A percentile compares a stretch with the other conserved stretches of the same genome.
These are phyloP conservation scores for Dalbergia cochinchinensis DNA, from an alignment of 306 rosid genomes.

Conservation along the genomic window DNA sequence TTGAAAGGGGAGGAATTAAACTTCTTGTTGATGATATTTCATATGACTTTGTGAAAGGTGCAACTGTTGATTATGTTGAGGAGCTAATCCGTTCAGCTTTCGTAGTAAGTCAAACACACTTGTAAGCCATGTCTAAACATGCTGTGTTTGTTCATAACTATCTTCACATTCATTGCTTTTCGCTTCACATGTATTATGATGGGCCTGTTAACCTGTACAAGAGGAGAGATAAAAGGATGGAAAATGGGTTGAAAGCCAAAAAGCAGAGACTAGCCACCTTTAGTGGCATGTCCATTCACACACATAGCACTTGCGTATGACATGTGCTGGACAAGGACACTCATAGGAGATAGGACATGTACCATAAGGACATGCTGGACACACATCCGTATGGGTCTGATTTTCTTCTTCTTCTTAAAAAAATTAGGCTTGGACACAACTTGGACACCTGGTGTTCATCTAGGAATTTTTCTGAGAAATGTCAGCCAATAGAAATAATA, in stretches of 20 bases:
- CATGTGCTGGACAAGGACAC: too few relatives aligned
- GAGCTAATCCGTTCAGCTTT: slow-evolving; percentile 97
- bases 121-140: slow-evolving; percentile 5
- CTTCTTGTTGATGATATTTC: slow-evolving; percentile 81
- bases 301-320: too few relatives aligned
- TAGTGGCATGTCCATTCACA: too few relatives aligned
- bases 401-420: too few relatives aligned
- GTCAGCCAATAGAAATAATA: too few relatives aligned
- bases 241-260: background rate
- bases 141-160: slow-evolving; percentile 21
- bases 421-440: too few relatives aligned
- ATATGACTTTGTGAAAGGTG: slow-evolving; percentile 93
- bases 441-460: too few relatives aligned
- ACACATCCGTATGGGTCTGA: too few relatives aligned
- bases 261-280: too few relatives aligned
- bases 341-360: too few relatives aligned
- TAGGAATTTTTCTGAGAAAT: too few relatives aligned
- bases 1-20: slow-evolving; percentile 81
- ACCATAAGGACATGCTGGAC: too few relatives aligned
- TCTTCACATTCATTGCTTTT: slow-evolving; percentile 23
- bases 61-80: slow-evolving; percentile 94
- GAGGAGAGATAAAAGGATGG: background rate
- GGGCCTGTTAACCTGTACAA: background rate
- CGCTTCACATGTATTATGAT: background rate
- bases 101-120: slow-evolving; percentile 59